A percentile compares a stretch with the other conserved stretches of the same genome.
phyloP scores from a whole-genome alignment of 2,329 filamentous ascomycete species.

The Ceratocystis destructans region DNA sequence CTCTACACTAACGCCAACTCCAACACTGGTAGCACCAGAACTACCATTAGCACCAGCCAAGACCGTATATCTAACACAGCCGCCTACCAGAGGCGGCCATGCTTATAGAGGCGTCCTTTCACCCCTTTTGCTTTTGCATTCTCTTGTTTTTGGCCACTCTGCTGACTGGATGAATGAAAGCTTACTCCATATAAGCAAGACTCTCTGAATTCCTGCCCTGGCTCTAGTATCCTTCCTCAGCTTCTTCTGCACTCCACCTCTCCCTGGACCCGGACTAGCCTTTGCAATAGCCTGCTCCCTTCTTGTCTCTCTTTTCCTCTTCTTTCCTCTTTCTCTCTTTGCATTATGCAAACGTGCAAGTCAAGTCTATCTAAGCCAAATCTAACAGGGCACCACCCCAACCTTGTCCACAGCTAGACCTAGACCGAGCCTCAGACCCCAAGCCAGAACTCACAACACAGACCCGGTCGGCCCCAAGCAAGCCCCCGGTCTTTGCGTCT shows the following conservation, averaged over 20 bases:
- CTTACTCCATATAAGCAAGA: neutral
- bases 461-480: neutral
- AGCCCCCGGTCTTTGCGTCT: neutral
- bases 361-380: neutral
- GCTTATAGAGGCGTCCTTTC: too few species aligned
- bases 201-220: neutral
- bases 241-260: neutral
- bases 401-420: neutral
- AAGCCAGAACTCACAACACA: too few species aligned
- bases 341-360: neutral
- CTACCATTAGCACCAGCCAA: too few species aligned
- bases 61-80: too few species aligned
- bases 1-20: neutral
- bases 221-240: slow-evolving; percentile 1
- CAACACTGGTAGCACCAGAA: too few species aligned
- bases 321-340: neutral
- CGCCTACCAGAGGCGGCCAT: too few species aligned
- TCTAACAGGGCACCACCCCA: neutral
- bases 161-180: neutral
- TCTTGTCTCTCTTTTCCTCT: neutral
- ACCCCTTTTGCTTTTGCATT: neutral
- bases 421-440: neutral
- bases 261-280: slow-evolving; percentile 1
- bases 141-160: neutral
- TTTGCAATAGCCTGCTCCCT: slow-evolving; percentile 1